Evolutionary conservation across 768 basidiomycete genomes (phyloP).

Genomic region (Mycena haematopus): DNA sequence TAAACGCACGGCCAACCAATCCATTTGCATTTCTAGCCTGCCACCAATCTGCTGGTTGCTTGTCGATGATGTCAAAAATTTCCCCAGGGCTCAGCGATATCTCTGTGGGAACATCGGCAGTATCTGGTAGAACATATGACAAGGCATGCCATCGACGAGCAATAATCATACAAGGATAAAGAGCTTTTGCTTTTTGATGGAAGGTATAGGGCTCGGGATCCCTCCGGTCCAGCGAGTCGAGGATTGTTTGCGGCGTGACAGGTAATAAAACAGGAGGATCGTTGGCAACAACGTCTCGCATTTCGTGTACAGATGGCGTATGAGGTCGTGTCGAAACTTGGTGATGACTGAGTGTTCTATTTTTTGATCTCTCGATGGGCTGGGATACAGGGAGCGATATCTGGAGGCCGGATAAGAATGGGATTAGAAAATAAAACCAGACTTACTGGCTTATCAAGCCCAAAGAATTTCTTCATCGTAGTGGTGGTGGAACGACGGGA

Average conservation of each 20-base stretch:
- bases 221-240: not conserved
- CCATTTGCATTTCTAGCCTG: not conserved
- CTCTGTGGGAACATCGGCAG: conserved; percentile 3
- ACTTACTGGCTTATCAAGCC: not conserved
- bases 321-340: not conserved
- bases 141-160: not conserved
- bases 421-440: not conserved
- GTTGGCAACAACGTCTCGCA: not conserved
- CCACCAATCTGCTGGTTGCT: not conserved
- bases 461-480: not conserved
- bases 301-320: too few species aligned
- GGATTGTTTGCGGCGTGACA: not conserved
- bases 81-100: not conserved
- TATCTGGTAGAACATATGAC: not conserved
- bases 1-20: conserved; percentile 1
- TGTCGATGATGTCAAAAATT: not conserved
- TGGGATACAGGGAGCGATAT: not conserved
- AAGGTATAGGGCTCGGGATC: not conserved
- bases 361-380: not conserved
- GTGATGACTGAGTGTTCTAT: not conserved
- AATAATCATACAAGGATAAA: not conserved
- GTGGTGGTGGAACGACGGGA: not conserved
- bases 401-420: not conserved
- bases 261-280: not conserved
- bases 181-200: not conserved